Percentiles rank a stretch among this genome's conserved stretches.
Conservation (phyloP, 2,329 filamentous ascomycete genomes). For the Celoporthe dispersa region DNA sequence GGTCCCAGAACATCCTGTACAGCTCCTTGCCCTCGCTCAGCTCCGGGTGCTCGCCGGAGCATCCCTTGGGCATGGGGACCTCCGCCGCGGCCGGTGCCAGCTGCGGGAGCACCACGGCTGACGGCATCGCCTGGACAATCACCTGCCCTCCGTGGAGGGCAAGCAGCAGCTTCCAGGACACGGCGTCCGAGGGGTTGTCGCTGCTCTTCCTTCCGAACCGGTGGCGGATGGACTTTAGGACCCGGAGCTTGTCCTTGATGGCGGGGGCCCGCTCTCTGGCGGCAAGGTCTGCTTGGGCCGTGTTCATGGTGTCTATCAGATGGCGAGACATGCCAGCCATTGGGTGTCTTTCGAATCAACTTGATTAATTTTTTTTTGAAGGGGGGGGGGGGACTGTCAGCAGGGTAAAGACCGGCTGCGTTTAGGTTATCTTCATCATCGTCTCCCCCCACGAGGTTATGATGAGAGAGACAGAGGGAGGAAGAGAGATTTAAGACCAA, state of each 20-base stretch:
- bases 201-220: not conserved
- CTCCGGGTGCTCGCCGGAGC: not conserved
- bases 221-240: not conserved
- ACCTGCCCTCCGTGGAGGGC: not conserved
- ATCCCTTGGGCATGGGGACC: not conserved
- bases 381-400: not conserved
- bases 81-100: too few relatives aligned
- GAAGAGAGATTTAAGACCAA: not conserved
- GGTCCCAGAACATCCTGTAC: not conserved
- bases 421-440: not conserved
- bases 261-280: not conserved
- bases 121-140: not conserved
- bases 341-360: not conserved
- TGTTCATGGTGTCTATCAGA: not conserved
- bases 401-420: not conserved
- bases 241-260: not conserved
- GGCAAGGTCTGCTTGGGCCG: not conserved
- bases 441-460: not conserved
- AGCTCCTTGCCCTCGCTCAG: not conserved
- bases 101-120: too few relatives aligned
- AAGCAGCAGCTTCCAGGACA: not conserved
- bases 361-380: not conserved
- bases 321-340: not conserved
- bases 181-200: not conserved
- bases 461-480: not conserved